phyloP scores from a whole-genome alignment of 768 basidiomycete species.

The Xerocomus spinulosus region DNA sequence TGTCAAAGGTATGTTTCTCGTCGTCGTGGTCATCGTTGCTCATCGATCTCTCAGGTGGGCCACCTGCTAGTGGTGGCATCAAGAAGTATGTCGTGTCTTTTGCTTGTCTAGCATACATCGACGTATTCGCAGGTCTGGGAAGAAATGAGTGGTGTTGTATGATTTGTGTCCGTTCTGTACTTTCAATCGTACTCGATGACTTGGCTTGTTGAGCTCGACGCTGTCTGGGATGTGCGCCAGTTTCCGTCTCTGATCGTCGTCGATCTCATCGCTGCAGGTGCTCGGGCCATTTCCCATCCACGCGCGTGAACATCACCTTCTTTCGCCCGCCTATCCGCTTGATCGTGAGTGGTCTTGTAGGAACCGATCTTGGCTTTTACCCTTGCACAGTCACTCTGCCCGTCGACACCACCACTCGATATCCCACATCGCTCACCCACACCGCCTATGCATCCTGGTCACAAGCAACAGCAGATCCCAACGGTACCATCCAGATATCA shows the following conservation, averaged over 20 bases:
- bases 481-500: conserved; percentile 54
- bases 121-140: conserved; percentile 50
- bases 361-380: background rate
- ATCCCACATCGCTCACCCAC: conserved; percentile 52
- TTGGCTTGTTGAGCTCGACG: conserved; percentile 26
- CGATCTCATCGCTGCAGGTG: conserved; percentile 39
- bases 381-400: conserved; percentile 11
- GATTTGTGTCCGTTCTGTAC: too few relatives aligned
- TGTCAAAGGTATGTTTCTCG: conserved; percentile 31
- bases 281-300: conserved; percentile 83
- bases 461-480: conserved; percentile 34
- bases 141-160: conserved; percentile 61
- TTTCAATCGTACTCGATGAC: too few relatives aligned
- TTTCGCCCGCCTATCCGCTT: conserved; percentile 74
- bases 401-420: conserved; percentile 27
- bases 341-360: conserved; percentile 42
- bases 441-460: conserved; percentile 54
- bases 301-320: conserved; percentile 76
- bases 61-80: conserved; percentile 67
- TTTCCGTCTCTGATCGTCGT: background rate
- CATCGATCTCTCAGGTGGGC: conserved; percentile 46
- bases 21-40: background rate
- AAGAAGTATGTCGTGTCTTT: conserved; percentile 64
- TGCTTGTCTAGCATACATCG: conserved; percentile 4
- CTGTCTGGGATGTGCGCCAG: conserved; percentile 26